Evolutionary conservation across 148 eudicot genomes (phyloP), one percentile per base, ranked within the genome.

Genomic region (Persicaria tinctoria): DNA sequence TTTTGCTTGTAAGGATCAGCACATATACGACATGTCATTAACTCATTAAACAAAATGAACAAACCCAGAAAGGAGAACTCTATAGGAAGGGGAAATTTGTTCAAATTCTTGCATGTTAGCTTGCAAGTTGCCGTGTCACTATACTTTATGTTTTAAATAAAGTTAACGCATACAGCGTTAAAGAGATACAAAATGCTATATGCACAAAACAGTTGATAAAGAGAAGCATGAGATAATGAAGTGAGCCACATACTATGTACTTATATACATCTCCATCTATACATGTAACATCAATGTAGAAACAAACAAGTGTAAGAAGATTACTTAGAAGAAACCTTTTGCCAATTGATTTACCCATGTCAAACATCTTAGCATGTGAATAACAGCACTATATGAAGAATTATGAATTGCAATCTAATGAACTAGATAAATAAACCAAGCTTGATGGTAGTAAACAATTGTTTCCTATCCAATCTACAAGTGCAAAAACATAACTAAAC

Each of bases 61-160:
- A 63, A 9, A 50, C 32, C 44, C n/a, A 63, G 16, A 63, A 32
- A 45, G 68, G 14, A 63, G 68, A 63, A 63, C n/a, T 63, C 68
- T 9, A 56, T 17, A 23, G 1, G 8, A 23, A 20, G 2, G 38
- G 7, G 18, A 18, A 59, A 17, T 6, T 6, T 59, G 12, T 23
- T 59, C 64, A 59, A 59, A 38, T 8, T 59, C 27, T 59, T 17
- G 5, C 66, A 8, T 59, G 5, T 55, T 55, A 55, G 60, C 23
- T 14, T 55, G 18, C 23, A 16, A 50, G 41, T 50, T 9, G 8
- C 53, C 10, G 9, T 3, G 8, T 56, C 27, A 56, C 17, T 56
- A 56, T 56, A 50, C 53, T 8, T 9, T 1, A 17, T 20, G 9
- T 6, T 59, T 59, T 59, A 8, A 4, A 59, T 20, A 59, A 1